phyloP scores from a whole-genome alignment of 1,284 basidiomycete genomes.

The Macrocystidia cucumis region DNA sequence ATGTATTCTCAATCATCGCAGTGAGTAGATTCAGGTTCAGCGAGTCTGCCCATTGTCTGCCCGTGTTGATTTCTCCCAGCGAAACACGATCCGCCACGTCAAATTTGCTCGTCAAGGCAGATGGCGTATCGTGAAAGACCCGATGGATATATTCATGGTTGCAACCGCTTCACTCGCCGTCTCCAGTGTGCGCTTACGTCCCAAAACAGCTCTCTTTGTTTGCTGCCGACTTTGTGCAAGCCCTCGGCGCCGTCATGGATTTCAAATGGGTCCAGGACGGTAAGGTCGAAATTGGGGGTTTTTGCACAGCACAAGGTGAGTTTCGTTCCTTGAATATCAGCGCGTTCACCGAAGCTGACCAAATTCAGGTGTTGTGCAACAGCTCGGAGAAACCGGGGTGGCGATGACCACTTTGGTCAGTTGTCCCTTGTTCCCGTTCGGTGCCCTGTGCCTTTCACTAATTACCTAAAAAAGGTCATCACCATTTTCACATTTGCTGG shows the following conservation, averaged over 20 bases:
- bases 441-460: constrained; percentile 2
- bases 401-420: constrained; percentile 31
- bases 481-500: constrained; percentile 28
- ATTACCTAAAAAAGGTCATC: constrained; percentile 18
- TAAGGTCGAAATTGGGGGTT: constrained; percentile 21
- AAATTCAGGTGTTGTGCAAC: constrained; percentile 25
- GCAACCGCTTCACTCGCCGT: constrained; percentile 1
- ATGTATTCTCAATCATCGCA: constrained; percentile 18
- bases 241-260: constrained; percentile 23
- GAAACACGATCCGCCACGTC: constrained; percentile 18
- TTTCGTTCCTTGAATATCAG: constrained; percentile 1
- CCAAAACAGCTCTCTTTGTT: constrained; percentile 25
- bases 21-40: constrained; percentile 11
- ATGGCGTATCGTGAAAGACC: constrained; percentile 21
- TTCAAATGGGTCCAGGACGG: constrained; percentile 26
- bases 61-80: constrained; percentile 12
- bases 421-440: constrained; percentile 5
- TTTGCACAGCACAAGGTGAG: constrained; percentile 26
- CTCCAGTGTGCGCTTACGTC: neutral
- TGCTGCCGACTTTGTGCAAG: constrained; percentile 25
- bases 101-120: constrained; percentile 14
- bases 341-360: neutral
- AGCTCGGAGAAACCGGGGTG: constrained; percentile 30
- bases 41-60: neutral
- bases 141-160: constrained; percentile 29